Base-by-base conservation (phyloP, 2,329 filamentous ascomycete species). In the Aureobasidium sp. region DNA sequence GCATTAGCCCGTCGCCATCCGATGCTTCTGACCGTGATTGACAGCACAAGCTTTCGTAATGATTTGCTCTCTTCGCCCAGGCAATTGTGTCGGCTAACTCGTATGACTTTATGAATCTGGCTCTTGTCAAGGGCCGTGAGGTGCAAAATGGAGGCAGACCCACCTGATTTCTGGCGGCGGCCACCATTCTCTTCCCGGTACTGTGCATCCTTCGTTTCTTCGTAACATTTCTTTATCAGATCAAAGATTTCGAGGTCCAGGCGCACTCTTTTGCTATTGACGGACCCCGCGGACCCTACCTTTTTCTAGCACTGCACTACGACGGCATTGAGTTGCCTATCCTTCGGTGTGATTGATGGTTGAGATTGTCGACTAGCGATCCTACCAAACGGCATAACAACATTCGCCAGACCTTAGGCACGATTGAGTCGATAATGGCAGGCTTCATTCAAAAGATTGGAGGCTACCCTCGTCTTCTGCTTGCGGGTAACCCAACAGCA, bases 401-500 rank as follows among this genome's bases (percentile, higher is more conserved):
- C 3, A 24, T 1, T 6, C 31, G 22, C 24, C 17, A 42, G 19
- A 42, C 8, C n/a, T 53, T 2, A 15, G 33, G 9, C 8, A 7
- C 15, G 12, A 39, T 27, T 1, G 4, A 33, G 19, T 37, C 9
- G 48, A 73, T 73, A 68, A 69, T 67, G 65, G 60, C 72, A 56
- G 61, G 53, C 54, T 58, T 58, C 42, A 42, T 69, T 45, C 62
- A 69, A 29, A 73, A 72, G 35, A 67, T 76, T 44, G 67, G 68
- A 61, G 70, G 68, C 57, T 76, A 72, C 53, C 72, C 71, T 62
- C 67, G 68, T 58, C 68, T 76, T 29, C 68, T 76, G 47, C 60
- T 76, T 62, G 73, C 74, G 39, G 73, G 68, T n/a, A 71, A 69
- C 31, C 74, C 74, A 27, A 72, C 74, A 15, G 69, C 66, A 52